phyloP scores from a whole-genome alignment of 1,139 yeast genomes.

The Pichia sp. region DNA sequence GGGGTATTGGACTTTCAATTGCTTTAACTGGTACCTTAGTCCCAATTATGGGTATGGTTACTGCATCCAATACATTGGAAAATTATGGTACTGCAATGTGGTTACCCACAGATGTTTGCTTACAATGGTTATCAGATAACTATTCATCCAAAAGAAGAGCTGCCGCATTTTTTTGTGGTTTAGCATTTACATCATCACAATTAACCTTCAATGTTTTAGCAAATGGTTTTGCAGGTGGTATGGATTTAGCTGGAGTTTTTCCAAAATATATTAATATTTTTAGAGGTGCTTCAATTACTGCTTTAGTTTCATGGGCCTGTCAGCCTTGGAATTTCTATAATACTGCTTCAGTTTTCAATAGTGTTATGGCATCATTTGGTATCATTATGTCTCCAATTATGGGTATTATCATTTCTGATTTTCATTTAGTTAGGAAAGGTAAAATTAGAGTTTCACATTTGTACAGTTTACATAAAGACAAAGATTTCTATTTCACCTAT shows the following conservation, averaged over 20 bases:
- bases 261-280: slow-evolving; percentile 78
- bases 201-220: slow-evolving; percentile 91
- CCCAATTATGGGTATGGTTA: slow-evolving; percentile 33
- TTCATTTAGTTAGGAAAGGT: slow-evolving; percentile 72
- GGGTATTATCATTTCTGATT: slow-evolving; percentile 76
- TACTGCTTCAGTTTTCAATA: slow-evolving; percentile 69
- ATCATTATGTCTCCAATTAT: slow-evolving; percentile 84
- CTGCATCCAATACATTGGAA: slow-evolving; percentile 59
- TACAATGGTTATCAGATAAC: slow-evolving; percentile 55
- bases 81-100: slow-evolving; percentile 63
- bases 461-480: slow-evolving; percentile 40
- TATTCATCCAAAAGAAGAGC: slow-evolving; percentile 69
- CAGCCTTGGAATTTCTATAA: slow-evolving; percentile 87
- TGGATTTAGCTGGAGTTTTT: slow-evolving; percentile 78
- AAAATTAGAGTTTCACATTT: slow-evolving; percentile 57
- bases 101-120: slow-evolving; percentile 73
- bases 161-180: slow-evolving; percentile 75
- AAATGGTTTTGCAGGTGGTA: slow-evolving; percentile 83
- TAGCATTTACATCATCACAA: slow-evolving; percentile 79
- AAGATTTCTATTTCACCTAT: slow-evolving; percentile 51
- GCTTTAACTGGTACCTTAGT: slow-evolving; percentile 84
- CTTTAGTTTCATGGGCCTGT: slow-evolving; percentile 65
- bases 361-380: slow-evolving; percentile 78
- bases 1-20: slow-evolving; percentile 62
- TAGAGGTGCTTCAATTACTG: slow-evolving; percentile 79